These are phyloP conservation scores for Solanum clarkiae DNA, from an alignment of 257 asterid species.

Conservation along the genomic window DNA sequence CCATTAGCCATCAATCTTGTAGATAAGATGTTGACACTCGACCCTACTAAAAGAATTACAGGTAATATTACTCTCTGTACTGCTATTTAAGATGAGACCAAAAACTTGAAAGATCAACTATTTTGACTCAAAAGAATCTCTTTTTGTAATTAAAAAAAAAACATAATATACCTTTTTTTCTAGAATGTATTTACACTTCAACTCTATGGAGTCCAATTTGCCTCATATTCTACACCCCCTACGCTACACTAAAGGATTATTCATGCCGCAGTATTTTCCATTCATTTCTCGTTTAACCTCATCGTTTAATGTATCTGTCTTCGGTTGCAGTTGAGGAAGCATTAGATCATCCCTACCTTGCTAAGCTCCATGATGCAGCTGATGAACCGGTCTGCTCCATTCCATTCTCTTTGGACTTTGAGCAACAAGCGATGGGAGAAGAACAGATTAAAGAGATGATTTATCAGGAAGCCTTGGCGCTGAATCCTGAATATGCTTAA, in stretches of 20 bases:
- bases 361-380: conserved; percentile 59
- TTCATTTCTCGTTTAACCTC: neutral
- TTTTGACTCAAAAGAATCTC: neutral
- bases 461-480: conserved; percentile 59
- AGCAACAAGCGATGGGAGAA: conserved; percentile 52
- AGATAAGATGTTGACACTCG: conserved; percentile 78
- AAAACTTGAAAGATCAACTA: neutral
- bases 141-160: neutral
- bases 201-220: neutral
- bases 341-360: conserved; percentile 73
- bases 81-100: neutral
- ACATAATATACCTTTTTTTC: neutral
- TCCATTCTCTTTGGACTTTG: conserved; percentile 70
- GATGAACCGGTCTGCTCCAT: conserved; percentile 70
- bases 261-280: neutral
- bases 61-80: conserved; percentile 26
- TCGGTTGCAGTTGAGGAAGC: conserved; percentile 68
- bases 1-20: conserved; percentile 82
- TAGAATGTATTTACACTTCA: neutral
- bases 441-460: conserved; percentile 95
- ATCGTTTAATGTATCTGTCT: neutral
- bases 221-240: neutral
- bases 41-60: conserved; percentile 77
- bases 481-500: conserved; percentile 46
- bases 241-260: neutral